Conservation (phyloP, 2,329 filamentous ascomycete genomes). For the Stylonectria norvegica region DNA sequence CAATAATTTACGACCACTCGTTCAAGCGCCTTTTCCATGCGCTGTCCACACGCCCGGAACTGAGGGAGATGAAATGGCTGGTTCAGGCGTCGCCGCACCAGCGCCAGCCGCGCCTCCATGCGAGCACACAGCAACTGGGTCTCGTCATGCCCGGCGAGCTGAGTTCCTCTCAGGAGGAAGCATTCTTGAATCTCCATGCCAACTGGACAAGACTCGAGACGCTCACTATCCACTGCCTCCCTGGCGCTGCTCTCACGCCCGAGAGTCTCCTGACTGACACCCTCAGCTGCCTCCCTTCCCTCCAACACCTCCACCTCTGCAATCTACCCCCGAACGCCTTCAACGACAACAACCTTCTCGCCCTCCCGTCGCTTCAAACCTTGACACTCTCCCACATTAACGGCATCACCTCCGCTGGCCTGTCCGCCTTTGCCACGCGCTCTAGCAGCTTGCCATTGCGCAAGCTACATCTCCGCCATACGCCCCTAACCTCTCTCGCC, state of each 20-base stretch:
- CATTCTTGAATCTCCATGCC: slow-evolving; percentile 50
- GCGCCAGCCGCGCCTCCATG: slow-evolving; percentile 30
- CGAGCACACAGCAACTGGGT: slow-evolving; percentile 30
- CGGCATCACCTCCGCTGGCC: slow-evolving; percentile 54
- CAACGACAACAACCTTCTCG: slow-evolving; percentile 52
- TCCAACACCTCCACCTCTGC: slow-evolving; percentile 59
- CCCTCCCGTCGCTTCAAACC: slow-evolving; percentile 52
- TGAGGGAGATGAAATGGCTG: slow-evolving; percentile 60
- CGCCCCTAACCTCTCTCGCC: slow-evolving; percentile 54
- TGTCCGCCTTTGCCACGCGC: slow-evolving; percentile 55
- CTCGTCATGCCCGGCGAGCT: slow-evolving; percentile 29
- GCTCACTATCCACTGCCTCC: slow-evolving; percentile 56
- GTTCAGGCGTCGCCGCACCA: slow-evolving; percentile 38
- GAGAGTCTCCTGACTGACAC: slow-evolving; percentile 50
- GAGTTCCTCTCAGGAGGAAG: slow-evolving; percentile 33
- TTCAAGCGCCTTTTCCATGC: slow-evolving; percentile 58
- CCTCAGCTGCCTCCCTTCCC: slow-evolving; percentile 48
- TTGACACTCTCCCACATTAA: slow-evolving; percentile 54
- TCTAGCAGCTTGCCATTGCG: slow-evolving; percentile 43
- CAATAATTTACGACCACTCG: slow-evolving; percentile 52
- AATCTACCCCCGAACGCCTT: slow-evolving; percentile 55
- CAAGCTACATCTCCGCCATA: slow-evolving; percentile 53
- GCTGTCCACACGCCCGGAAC: slow-evolving; percentile 51
- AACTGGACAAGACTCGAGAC: slow-evolving; percentile 55
- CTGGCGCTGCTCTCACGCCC: slow-evolving; percentile 52